phyloP scores from a whole-genome alignment of 345 rosid species.

The Camelina hispida region DNA sequence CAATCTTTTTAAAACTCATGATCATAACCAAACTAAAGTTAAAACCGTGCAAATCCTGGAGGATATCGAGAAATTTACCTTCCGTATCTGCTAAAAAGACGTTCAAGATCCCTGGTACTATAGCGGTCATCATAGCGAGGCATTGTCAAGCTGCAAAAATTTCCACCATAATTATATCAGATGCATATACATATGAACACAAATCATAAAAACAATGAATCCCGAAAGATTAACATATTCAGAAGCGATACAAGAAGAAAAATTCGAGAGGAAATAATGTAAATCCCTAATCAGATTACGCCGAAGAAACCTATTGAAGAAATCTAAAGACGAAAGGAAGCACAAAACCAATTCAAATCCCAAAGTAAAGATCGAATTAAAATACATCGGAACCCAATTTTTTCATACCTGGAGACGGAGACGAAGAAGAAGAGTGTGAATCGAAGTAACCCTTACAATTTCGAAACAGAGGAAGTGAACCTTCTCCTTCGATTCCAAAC shows the following conservation, averaged over 20 bases:
- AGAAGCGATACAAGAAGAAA: not conserved
- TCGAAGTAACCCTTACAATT: too few relatives aligned
- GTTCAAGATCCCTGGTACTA: constrained; percentile 63
- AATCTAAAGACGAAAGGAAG: not conserved
- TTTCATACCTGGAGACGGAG: constrained; percentile 17
- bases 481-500: too few relatives aligned
- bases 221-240: not conserved
- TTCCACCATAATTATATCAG: not conserved
- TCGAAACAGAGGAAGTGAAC: too few relatives aligned
- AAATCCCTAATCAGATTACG: constrained; percentile 6
- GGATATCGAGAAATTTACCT: constrained; percentile 45
- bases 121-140: too few relatives aligned
- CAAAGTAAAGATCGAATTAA: not conserved
- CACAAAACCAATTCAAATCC: constrained; percentile 6
- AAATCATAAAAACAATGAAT: not conserved
- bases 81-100: constrained; percentile 65
- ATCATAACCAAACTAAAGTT: not conserved
- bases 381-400: not conserved
- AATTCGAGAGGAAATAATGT: not conserved
- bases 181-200: not conserved
- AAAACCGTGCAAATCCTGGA: not conserved
- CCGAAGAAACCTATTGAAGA: not conserved
- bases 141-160: constrained; percentile 46
- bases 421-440: too few relatives aligned
- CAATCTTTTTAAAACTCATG: not conserved